These are phyloP conservation scores for Blastocystis sp. DNA, from an alignment of 352 stramenopile genomes.

Conservation along the genomic window DNA sequence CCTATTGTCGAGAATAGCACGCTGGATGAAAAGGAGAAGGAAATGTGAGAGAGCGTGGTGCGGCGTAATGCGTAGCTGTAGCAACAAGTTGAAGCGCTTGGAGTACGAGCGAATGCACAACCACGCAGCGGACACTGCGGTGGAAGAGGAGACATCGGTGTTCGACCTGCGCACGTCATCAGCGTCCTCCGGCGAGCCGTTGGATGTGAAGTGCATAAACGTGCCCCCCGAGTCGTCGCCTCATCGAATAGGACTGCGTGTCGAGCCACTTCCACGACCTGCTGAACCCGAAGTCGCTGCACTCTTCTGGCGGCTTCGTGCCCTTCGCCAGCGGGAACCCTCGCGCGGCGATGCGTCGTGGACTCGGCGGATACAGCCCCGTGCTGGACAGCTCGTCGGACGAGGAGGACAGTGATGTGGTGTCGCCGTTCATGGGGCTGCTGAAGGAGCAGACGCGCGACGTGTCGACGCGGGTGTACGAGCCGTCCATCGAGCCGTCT, in stretches of 20 bases:
- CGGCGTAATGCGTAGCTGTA: not conserved
- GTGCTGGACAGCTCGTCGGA: not conserved
- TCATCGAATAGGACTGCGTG: conserved; percentile 28
- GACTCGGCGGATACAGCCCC: not conserved
- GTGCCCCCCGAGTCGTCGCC: not conserved
- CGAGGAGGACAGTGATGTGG: conserved; percentile 12
- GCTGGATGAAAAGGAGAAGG: conserved; percentile 36
- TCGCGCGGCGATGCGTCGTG: not conserved
- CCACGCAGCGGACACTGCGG: not conserved
- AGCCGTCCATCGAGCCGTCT: not conserved
- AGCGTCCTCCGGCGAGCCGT: not conserved
- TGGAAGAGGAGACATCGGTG: not conserved
- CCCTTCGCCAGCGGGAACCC: not conserved
- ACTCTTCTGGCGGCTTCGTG: not conserved
- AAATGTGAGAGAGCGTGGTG: not conserved
- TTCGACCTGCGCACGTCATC: not conserved
- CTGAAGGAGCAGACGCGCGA: not conserved
- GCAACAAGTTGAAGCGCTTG: conserved; percentile 24
- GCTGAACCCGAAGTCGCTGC: conserved; percentile 5
- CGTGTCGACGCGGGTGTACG: not conserved
- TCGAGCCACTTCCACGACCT: conserved; percentile 67
- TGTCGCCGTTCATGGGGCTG: not conserved
- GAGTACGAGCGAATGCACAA: conserved; percentile 24
- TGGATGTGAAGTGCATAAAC: conserved; percentile 61
- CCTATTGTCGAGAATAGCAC: not conserved